These are phyloP conservation scores for Penicillium angulare DNA, from an alignment of 495 filamentous ascomycete species.

Conservation along the genomic window DNA sequence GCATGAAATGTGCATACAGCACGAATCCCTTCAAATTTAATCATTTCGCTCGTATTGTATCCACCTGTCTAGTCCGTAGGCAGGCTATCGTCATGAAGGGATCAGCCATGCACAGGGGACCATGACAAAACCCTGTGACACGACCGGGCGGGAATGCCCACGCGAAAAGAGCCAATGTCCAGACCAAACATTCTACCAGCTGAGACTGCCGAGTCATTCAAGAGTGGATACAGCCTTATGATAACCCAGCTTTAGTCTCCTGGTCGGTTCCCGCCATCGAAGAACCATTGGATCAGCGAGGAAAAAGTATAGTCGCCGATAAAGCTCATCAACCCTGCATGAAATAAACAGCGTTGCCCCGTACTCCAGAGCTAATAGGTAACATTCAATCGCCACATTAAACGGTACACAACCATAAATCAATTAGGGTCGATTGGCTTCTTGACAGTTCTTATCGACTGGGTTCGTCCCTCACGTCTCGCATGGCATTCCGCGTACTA, in stretches of 20 bases:
- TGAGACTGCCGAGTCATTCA: background rate
- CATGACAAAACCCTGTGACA: slow-evolving; percentile 11
- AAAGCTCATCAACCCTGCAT: slow-evolving; percentile 19
- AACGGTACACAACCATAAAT: too few relatives aligned
- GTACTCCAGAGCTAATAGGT: too few relatives aligned
- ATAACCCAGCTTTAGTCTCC: background rate
- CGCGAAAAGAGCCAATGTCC: background rate
- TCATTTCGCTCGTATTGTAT: too few relatives aligned
- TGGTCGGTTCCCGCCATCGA: background rate
- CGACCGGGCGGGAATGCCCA: slow-evolving; percentile 7
- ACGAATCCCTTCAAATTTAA: too few relatives aligned
- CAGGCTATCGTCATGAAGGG: slow-evolving; percentile 14
- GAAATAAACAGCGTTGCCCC: background rate
- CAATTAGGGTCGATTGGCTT: background rate
- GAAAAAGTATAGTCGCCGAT: background rate
- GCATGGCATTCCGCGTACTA: slow-evolving; percentile 14
- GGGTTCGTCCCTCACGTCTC: slow-evolving; percentile 17
- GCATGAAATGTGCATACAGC: too few relatives aligned
- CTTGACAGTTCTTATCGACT: background rate
- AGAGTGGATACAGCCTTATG: background rate
- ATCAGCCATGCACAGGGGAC: slow-evolving; percentile 10
- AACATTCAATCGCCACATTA: too few relatives aligned
- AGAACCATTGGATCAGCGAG: background rate
- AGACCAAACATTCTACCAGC: background rate
- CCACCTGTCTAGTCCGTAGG: background rate